Conservation (phyloP, 768 basidiomycete genomes). For the Leccinum rimulosum region DNA sequence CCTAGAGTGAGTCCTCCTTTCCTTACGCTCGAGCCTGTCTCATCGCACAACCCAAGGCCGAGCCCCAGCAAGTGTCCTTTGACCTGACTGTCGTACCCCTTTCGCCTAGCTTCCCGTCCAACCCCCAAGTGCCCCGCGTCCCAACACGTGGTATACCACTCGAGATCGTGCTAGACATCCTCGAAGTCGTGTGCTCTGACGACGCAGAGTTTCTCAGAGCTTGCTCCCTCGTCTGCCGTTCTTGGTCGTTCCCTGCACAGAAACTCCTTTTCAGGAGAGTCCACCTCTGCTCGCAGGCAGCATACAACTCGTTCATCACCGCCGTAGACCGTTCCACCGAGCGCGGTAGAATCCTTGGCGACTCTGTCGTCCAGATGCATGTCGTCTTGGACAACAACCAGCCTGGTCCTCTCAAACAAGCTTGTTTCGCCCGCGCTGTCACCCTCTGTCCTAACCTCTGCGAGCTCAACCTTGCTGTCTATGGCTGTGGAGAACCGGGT, state of each 20-base stretch:
- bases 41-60: slow-evolving; percentile 22
- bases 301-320: slow-evolving; percentile 51
- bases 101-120: slow-evolving; percentile 18
- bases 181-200: slow-evolving; percentile 52
- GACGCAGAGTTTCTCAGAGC: slow-evolving; percentile 43
- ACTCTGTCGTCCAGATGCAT: slow-evolving; percentile 52
- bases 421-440: slow-evolving; percentile 58
- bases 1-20: slow-evolving; percentile 23
- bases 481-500: slow-evolving; percentile 53
- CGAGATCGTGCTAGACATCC: slow-evolving; percentile 61
- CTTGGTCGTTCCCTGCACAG: slow-evolving; percentile 66
- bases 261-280: slow-evolving; percentile 61
- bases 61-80: slow-evolving; percentile 39
- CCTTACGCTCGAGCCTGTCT: neutral
- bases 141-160: slow-evolving; percentile 46
- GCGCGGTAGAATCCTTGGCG: slow-evolving; percentile 50
- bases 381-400: slow-evolving; percentile 68
- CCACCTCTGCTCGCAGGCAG: slow-evolving; percentile 49
- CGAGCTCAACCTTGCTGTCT: slow-evolving; percentile 55
- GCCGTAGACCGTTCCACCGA: slow-evolving; percentile 48
- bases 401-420: slow-evolving; percentile 52
- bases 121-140: slow-evolving; percentile 19
- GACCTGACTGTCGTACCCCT: slow-evolving; percentile 33
- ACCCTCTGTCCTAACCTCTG: slow-evolving; percentile 57
- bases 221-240: slow-evolving; percentile 63